Evolutionary conservation across 306 rosid species (phyloP), one percentile per base, ranked within the genome.

Genomic region (Oemleria cerasiformis): DNA sequence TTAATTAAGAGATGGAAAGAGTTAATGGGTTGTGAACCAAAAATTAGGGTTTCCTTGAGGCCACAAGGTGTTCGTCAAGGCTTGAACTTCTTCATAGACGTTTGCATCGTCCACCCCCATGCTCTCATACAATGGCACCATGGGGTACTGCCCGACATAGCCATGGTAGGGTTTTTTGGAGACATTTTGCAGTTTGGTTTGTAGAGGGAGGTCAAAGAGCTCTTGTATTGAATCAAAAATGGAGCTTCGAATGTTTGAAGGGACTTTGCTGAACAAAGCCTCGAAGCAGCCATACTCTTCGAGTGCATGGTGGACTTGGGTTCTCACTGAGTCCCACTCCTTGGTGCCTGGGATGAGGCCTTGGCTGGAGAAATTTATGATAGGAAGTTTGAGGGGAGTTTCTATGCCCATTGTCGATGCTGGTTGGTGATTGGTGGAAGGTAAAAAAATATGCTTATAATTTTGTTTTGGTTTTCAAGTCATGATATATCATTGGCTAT

Each of bases 251-350:
- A 82, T 66, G 11, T 87, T 74, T n/a, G 67, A 14, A 50, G 84
- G 78, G 42, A 92, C 83, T 79, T 77, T 72, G 54, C 74, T 75
- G 71, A 84, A 89, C 45, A 63, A 50, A 25, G 85, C 92, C 80
- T 92, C 90, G 73, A 89, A 89, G 81, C 90, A 88, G 59, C 96
- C 97, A 50, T 69, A 91, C 59, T 87, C 88, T 49, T 65, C 79
- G 50, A 85, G 84, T 57, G 90, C 91, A 57, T 82, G 21, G 53
- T 72, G 43, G 20, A 89, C 97, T 81, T 70, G 85, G 41, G 85
- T 66, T 65, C 78, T 89, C 78, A 83, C 80, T 42, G 19, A 68
- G 9, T 81, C 86, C 96, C 96, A 89, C 47, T 87, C 79, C 3
- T 75, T 42, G 20, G 74, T 76, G 6, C 76, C 75, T 25, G 55